phyloP scores from a whole-genome alignment of 2,329 filamentous ascomycete genomes.

The Nothophoma quercina region DNA sequence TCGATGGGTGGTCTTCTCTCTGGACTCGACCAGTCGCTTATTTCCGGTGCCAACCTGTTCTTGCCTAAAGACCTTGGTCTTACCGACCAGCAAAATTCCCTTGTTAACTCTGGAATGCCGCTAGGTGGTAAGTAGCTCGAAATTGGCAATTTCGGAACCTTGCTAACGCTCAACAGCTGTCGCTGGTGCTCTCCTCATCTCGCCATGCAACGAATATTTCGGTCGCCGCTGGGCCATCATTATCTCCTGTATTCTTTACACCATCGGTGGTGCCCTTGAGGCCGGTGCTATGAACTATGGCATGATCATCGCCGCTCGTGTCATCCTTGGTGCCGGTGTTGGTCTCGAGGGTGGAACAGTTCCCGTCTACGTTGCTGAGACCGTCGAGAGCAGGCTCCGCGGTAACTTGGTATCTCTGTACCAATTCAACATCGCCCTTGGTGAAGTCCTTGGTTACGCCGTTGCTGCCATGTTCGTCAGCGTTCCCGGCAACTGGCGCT shows the following conservation, averaged over 20 bases:
- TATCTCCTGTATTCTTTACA: conserved; percentile 73
- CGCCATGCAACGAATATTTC: conserved; percentile 71
- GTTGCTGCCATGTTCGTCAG: conserved; percentile 75
- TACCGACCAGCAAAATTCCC: conserved; percentile 63
- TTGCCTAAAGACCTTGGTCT: conserved; percentile 67
- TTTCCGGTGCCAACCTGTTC: conserved; percentile 74
- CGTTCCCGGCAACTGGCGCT: conserved; percentile 76
- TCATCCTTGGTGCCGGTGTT: conserved; percentile 74
- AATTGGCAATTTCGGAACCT: not conserved
- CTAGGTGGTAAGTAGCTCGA: conserved; percentile 57
- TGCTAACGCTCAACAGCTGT: conserved; percentile 58
- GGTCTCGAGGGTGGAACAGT: conserved; percentile 78
- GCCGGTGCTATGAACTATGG: conserved; percentile 73
- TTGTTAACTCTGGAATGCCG: conserved; percentile 75
- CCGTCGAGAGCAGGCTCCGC: conserved; percentile 70
- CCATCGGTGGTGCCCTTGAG: conserved; percentile 71
- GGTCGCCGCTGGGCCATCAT: conserved; percentile 74
- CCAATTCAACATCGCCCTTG: conserved; percentile 78
- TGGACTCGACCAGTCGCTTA: conserved; percentile 76
- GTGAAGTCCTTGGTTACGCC: conserved; percentile 76
- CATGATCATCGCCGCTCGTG: conserved; percentile 73
- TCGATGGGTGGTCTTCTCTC: conserved; percentile 77
- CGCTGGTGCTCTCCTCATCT: conserved; percentile 71
- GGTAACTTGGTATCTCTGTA: conserved; percentile 78
- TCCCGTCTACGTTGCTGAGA: conserved; percentile 77